These are phyloP conservation scores for Lentinula sp. DNA, from an alignment of 768 basidiomycete species.

Conservation along the genomic window DNA sequence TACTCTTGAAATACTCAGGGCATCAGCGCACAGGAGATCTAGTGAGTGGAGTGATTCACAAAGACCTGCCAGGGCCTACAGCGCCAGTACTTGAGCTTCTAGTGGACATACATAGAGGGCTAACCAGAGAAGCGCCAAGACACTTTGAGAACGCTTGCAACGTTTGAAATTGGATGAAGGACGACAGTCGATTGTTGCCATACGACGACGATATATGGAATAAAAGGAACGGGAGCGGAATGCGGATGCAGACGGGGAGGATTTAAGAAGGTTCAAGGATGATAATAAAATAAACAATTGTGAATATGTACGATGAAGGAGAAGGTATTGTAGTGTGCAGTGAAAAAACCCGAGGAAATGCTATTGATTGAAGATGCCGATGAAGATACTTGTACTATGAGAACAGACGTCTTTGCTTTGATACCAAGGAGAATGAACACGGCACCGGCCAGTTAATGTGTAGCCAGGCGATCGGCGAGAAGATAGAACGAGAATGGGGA, in stretches of 20 bases:
- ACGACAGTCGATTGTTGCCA: constrained; percentile 6
- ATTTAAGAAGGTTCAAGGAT: constrained; percentile 18
- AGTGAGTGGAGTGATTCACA: constrained; percentile 1
- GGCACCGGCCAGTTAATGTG: neutral
- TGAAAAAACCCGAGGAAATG: constrained; percentile 4
- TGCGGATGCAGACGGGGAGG: constrained; percentile 8
- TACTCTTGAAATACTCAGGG: neutral
- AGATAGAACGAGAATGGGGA: constrained; percentile 12
- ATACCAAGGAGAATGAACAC: constrained; percentile 5
- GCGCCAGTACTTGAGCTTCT: neutral
- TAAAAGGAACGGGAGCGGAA: constrained; percentile 10
- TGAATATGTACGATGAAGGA: constrained; percentile 6
- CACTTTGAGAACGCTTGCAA: neutral
- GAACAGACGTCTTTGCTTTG: constrained; percentile 7
- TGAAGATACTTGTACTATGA: constrained; percentile 7
- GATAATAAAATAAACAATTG: constrained; percentile 6
- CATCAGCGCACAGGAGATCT: constrained; percentile 3
- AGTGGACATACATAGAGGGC: neutral
- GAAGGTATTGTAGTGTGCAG: constrained; percentile 4
- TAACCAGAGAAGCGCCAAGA: neutral
- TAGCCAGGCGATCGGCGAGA: constrained; percentile 16
- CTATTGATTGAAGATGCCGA: constrained; percentile 6
- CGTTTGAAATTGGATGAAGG: neutral
- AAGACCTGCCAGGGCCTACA: constrained; percentile 5
- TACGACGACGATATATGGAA: constrained; percentile 3